Evolutionary conservation across 2,329 filamentous ascomycete genomes (phyloP).

Genomic region (Kalmusia sp.): DNA sequence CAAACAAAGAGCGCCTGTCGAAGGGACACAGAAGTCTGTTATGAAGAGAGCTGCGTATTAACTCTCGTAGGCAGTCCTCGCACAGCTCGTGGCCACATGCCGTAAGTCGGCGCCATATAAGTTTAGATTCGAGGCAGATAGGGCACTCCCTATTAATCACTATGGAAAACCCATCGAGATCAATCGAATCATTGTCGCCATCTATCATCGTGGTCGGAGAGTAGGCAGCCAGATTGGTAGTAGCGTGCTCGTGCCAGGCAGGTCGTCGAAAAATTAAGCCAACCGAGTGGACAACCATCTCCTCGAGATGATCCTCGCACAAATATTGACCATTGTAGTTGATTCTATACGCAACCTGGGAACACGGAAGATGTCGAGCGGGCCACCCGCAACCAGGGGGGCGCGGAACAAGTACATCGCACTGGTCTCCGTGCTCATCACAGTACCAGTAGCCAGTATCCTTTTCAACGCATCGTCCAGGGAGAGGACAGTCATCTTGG

Average conservation of each 20-base stretch:
- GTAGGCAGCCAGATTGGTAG: not conserved
- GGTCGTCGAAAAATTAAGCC: not conserved
- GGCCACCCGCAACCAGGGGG: not conserved
- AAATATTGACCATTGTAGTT: not conserved
- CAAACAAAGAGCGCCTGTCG: not conserved
- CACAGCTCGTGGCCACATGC: conserved; percentile 6
- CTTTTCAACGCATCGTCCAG: conserved; percentile 1
- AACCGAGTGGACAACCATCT: not conserved
- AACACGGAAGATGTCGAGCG: not conserved
- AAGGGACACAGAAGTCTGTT: conserved; percentile 3
- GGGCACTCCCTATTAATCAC: not conserved
- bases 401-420: conserved; percentile 5
- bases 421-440: conserved; percentile 2
- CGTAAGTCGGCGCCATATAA: not conserved
- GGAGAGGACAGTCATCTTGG: not conserved
- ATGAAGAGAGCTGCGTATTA: not conserved
- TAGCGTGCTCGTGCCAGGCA: no score
- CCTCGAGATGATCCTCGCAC: conserved; percentile 4
- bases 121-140: not conserved
- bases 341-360: not conserved
- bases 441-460: not conserved
- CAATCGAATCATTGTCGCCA: not conserved
- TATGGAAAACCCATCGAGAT: not conserved
- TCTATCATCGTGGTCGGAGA: not conserved
- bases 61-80: not conserved